Evolutionary conservation across 495 filamentous ascomycete genomes (phyloP), one percentile per base, ranked within the genome.

Genomic region (Mytilinidion resinicola): DNA sequence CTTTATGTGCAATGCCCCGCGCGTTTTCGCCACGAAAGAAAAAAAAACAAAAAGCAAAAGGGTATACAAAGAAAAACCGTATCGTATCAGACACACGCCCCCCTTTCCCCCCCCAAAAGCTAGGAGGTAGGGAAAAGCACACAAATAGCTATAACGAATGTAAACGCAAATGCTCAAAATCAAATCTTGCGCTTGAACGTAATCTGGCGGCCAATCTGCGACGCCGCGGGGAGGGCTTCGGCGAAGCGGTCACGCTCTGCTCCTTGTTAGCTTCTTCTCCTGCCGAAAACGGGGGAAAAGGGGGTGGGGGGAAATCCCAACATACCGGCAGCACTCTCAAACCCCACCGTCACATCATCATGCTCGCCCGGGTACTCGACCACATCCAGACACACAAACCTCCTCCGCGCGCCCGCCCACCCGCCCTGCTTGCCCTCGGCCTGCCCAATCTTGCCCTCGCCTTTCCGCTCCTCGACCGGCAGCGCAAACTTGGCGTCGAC

Each of bases 401-500:
- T 77, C 51, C 81, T 79, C 21, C 81, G 77, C 14, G 78, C 73
- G 25, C 84, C 83, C 7, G 77, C 78, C 66, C 66, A 68, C 10
- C 59, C 58, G 10, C 36, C 51, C 11, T 56, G 21, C 42, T 25
- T 62, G 10, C 60, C 63, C 55, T 65, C 63, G 36, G 54, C 57
- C 35, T 65, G 62, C 12, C 56, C 52, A 50, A 61, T 65, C 63
- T 67, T 67, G 17, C 57, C 59, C 33, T 67, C 55, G 8, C 57
- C 57, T 55, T 57, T 61, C 30, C 59, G 39, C 46, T 65, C 61
- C 55, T 68, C 64, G 19, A 59, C 60, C 5, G 90, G 90, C 36
- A 96, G 73, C 9, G 88, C 85, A 64, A 96, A 95, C 71, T 96
- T 96, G 56, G 89, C 89, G 68, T 96, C 90, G 30, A 87, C 85